Percentiles rank a stretch among this genome's conserved stretches.
phyloP scores from a whole-genome alignment of 768 basidiomycete species.

The Podaxis pistillaris region DNA sequence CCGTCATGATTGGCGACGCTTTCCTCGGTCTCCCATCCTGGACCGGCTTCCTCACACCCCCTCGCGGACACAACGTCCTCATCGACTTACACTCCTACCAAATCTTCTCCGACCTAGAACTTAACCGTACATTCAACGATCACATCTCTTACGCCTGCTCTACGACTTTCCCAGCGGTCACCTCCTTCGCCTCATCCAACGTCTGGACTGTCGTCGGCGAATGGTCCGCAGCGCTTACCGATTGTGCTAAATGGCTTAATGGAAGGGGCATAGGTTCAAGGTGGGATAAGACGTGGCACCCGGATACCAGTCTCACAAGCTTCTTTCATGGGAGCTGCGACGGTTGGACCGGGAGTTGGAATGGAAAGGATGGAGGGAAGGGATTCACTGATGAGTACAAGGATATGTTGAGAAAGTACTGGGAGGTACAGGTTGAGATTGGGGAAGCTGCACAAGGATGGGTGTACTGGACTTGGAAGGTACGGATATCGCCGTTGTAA shows the following conservation, averaged over 20 bases:
- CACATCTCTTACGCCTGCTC: conserved; percentile 66
- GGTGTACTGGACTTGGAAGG: conserved; percentile 83
- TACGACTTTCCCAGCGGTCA: conserved; percentile 34
- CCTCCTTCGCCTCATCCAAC: conserved; percentile 45
- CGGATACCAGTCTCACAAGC: conserved; percentile 30
- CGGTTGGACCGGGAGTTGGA: conserved; percentile 58
- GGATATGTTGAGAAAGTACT: conserved; percentile 66
- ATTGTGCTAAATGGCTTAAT: conserved; percentile 80
- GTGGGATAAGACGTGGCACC: conserved; percentile 60
- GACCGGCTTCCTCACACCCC: conserved; percentile 54
- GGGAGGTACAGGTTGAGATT: conserved; percentile 76
- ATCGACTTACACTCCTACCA: conserved; percentile 79
- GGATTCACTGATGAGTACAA: conserved; percentile 65
- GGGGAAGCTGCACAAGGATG: conserved; percentile 73
- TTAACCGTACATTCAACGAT: conserved; percentile 50
- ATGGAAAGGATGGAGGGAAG: conserved; percentile 13
- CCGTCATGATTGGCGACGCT: conserved; percentile 73
- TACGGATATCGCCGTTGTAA: conserved; percentile 19
- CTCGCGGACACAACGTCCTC: conserved; percentile 52
- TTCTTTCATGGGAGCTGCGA: conserved; percentile 59
- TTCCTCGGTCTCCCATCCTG: conserved; percentile 61
- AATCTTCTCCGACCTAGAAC: conserved; percentile 60
- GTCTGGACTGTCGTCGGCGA: conserved; percentile 80
- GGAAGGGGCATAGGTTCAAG: conserved; percentile 69
- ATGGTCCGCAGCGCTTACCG: conserved; percentile 73